Base-by-base conservation (phyloP, 306 rosid genomes). In the Castanospermum australe region DNA sequence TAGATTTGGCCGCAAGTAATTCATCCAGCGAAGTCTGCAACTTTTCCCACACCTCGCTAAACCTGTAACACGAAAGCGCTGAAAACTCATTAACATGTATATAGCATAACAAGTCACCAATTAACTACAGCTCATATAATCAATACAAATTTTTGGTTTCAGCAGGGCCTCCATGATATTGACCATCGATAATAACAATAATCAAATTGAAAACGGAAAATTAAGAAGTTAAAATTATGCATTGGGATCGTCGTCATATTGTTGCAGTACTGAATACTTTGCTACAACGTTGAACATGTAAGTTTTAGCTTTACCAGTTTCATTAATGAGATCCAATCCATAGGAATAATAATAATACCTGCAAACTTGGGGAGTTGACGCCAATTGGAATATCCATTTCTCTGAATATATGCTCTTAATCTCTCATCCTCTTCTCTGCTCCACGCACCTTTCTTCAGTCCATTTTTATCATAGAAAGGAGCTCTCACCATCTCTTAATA, bases 11-110 rank as follows among this genome's bases (percentile, higher is more conserved):
- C 86, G 84, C 10, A 91, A 83, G 73, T 93, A 88, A 44, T 93
- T 93, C 75, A 83, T 82, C 98, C 93, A 91, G 10, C 98, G 85
- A 21, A 91, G 87, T 83, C 94, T 84, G 87, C 98, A 93, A 81
- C 98, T 93, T 84, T 93, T 93, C 10, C 97, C 98, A 66, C 98
- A 93, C 73, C 97, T 88, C 36, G 52, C 7, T 73, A 93, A 84
- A 59, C 93, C 94, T 89, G 80, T 72, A 5, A 71, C 8, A 20
- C 18, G 45, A 4, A 50, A 24, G 4, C 63, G 21, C 8, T 13
- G 4, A 55, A 55, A 0, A 14, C 52, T 32, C 18, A 72, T 73
- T 30, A 56, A 5, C 20, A 72, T 15, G 10, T 45, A 42, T 45
- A 42, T 24, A 39, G 6, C 39, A 14, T 18, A 14, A 55, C 22